Evolutionary conservation across 345 rosid genomes (phyloP).

Genomic region (Heritiera fomes): DNA sequence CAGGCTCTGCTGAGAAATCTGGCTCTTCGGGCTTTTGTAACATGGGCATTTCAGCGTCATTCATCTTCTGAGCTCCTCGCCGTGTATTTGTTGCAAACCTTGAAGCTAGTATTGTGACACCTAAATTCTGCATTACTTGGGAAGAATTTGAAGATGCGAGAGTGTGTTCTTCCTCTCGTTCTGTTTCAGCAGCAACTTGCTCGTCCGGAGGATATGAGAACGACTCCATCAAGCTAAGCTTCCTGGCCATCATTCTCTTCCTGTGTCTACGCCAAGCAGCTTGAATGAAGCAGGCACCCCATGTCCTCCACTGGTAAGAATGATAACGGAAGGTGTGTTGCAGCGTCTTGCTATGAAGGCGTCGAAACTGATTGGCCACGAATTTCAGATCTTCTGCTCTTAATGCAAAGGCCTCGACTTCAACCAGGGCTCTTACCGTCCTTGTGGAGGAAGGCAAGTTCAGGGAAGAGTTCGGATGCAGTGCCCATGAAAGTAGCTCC

Average conservation of each 20-base stretch:
- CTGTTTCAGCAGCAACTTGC: constrained; percentile 28
- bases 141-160: constrained; percentile 37
- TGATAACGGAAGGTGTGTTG: constrained; percentile 59
- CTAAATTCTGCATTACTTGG: constrained; percentile 57
- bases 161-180: constrained; percentile 21
- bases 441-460: constrained; percentile 61
- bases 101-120: constrained; percentile 67
- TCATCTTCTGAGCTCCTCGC: constrained; percentile 67
- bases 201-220: constrained; percentile 33
- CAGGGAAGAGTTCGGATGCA: constrained; percentile 50
- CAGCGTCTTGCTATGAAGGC: constrained; percentile 60
- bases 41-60: constrained; percentile 63
- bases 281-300: constrained; percentile 67
- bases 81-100: constrained; percentile 87
- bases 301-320: constrained; percentile 66
- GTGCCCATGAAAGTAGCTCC: constrained; percentile 65
- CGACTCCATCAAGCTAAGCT: constrained; percentile 46
- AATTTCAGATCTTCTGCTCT: constrained; percentile 61
- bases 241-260: constrained; percentile 42
- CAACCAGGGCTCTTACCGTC: constrained; percentile 52
- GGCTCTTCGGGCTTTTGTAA: constrained; percentile 85
- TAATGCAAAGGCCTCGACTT: constrained; percentile 65
- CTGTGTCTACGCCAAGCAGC: constrained; percentile 58
- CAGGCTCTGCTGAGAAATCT: constrained; percentile 62
- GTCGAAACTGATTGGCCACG: constrained; percentile 59